Conservation (phyloP, 73 alveolate genomes). For the Blepharisma stoltei region DNA sequence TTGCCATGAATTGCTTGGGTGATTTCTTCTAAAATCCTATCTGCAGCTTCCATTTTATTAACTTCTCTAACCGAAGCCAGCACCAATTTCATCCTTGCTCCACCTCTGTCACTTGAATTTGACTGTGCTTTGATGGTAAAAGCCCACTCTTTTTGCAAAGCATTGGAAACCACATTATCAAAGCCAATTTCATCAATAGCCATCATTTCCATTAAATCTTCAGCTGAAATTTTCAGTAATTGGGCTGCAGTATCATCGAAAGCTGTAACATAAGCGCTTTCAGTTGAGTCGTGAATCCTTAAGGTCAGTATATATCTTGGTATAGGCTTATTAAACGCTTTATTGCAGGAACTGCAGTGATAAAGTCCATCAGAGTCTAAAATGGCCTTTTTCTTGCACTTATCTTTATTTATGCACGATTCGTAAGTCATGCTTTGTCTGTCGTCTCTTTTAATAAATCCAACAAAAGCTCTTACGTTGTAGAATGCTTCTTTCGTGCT, state of each 20-base stretch:
- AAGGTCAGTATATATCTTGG: neutral
- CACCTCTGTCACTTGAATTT: no score
- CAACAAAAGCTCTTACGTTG: neutral
- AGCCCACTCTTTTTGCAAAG: no score
- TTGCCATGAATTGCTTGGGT: no score
- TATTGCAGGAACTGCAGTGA: neutral
- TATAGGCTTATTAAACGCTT: neutral
- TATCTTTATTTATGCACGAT: conserved; percentile 16
- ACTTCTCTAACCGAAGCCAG: no score
- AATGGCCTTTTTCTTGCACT: conserved; percentile 10
- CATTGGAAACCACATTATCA: no score
- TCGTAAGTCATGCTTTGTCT: neutral
- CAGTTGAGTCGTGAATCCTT: conserved; percentile 4
- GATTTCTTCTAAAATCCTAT: no score
- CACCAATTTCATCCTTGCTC: no score
- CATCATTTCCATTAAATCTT: no score
- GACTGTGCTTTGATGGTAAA: no score
- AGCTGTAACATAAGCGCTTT: neutral
- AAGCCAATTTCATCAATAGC: no score
- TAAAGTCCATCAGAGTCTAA: neutral
- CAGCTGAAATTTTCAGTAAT: neutral
- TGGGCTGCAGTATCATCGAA: conserved; percentile 1
- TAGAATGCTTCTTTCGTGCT: neutral
- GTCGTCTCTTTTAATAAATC: neutral
- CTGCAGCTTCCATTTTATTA: no score